phyloP scores from a whole-genome alignment of 768 basidiomycete species.

The Pholiota conissans region DNA sequence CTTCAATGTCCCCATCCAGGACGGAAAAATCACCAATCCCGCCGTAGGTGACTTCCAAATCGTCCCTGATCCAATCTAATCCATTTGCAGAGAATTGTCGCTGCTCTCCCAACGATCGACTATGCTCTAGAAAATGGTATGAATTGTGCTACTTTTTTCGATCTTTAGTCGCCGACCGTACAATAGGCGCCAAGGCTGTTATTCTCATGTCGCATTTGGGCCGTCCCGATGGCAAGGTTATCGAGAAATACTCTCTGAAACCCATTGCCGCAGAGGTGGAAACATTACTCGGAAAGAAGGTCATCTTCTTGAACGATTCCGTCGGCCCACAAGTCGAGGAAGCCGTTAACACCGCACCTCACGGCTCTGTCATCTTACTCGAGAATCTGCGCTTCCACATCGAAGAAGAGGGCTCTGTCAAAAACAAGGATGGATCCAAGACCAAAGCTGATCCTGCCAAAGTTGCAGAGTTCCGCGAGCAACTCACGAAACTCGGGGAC shows the following conservation, averaged over 20 bases:
- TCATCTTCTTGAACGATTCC: constrained; percentile 83
- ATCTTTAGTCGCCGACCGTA: constrained; percentile 13
- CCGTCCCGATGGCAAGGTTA: constrained; percentile 90
- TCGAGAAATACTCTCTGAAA: constrained; percentile 86
- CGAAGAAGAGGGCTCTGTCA: constrained; percentile 93
- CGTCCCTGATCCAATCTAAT: constrained; percentile 13
- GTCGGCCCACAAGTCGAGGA: constrained; percentile 86
- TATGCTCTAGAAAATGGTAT: constrained; percentile 84
- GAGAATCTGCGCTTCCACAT: constrained; percentile 99
- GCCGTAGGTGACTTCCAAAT: constrained; percentile 60
- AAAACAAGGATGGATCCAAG: constrained; percentile 94
- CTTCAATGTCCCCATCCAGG: constrained; percentile 93
- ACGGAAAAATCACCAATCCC: constrained; percentile 93
- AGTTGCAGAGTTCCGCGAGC: constrained; percentile 82
- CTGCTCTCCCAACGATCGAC: constrained; percentile 92
- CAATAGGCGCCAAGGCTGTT: constrained; percentile 73
- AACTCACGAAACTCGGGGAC: constrained; percentile 89
- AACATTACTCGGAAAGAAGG: constrained; percentile 65
- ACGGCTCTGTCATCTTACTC: constrained; percentile 81
- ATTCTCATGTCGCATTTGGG: constrained; percentile 98
- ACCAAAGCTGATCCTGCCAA: constrained; percentile 85
- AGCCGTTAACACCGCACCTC: constrained; percentile 62
- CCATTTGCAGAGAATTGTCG: constrained; percentile 82
- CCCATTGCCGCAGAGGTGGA: constrained; percentile 83
- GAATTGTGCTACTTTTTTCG: constrained; percentile 6